Conservation (phyloP, 306 rosid genomes). For the Boehmeria nivea region DNA sequence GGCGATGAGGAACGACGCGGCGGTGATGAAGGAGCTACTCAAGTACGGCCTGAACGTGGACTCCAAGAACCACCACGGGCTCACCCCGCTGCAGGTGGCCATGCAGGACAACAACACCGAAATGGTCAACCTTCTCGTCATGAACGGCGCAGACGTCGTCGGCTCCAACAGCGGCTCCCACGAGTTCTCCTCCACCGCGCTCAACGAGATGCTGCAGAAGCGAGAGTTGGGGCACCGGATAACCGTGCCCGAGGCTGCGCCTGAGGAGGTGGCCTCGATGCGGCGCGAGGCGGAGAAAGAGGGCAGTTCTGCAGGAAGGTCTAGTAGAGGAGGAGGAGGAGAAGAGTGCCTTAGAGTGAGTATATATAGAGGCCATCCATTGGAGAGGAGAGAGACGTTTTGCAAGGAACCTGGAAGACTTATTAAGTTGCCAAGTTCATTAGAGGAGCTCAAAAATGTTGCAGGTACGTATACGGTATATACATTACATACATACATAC, state of each 20-base stretch:
- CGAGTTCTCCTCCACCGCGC: conserved; percentile 29
- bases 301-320: background rate
- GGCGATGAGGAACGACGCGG: conserved; percentile 41
- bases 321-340: conserved; percentile 26
- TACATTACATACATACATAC: background rate
- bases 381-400: conserved; percentile 42
- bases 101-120: conserved; percentile 45
- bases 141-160: conserved; percentile 49
- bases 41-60: conserved; percentile 58
- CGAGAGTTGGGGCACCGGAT: conserved; percentile 57
- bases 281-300: conserved; percentile 32
- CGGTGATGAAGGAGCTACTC: conserved; percentile 51
- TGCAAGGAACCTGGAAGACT: conserved; percentile 61
- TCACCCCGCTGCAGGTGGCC: conserved; percentile 50
- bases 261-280: conserved; percentile 22
- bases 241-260: conserved; percentile 30
- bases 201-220: conserved; percentile 42
- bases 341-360: conserved; percentile 47
- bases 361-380: conserved; percentile 72
- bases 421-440: conserved; percentile 65
- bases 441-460: conserved; percentile 60
- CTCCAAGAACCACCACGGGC: conserved; percentile 41
- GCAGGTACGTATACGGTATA: conserved; percentile 48
- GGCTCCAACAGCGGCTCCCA: background rate
- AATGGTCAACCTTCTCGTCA: conserved; percentile 55